Conservation (phyloP, 1,139 yeast genomes). For the Yamadazyma spencermartinsiae region DNA sequence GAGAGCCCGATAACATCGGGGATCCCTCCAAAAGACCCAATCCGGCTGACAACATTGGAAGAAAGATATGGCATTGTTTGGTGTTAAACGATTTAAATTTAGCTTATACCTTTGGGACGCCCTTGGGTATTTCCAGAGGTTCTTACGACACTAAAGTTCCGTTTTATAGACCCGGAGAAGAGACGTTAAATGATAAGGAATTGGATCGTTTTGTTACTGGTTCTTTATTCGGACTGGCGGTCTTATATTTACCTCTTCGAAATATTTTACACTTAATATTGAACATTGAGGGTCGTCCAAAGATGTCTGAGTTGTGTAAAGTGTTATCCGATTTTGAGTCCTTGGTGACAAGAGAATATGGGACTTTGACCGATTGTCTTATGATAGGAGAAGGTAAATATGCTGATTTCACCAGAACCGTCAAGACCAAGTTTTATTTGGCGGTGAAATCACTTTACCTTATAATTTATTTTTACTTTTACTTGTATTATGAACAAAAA, state of each 20-base stretch:
- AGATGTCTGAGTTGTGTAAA: slow-evolving; percentile 24
- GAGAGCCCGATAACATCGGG: slow-evolving; percentile 37
- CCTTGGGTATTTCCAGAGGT: slow-evolving; percentile 20
- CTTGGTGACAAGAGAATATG: slow-evolving; percentile 18
- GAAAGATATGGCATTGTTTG: slow-evolving; percentile 58
- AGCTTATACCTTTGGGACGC: slow-evolving; percentile 32
- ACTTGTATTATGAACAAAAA: slow-evolving; percentile 38
- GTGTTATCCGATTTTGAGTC: slow-evolving; percentile 23
- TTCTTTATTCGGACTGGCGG: slow-evolving; percentile 9
- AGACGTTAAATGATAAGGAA: slow-evolving; percentile 21
- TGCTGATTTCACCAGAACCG: slow-evolving; percentile 22
- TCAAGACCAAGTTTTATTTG: slow-evolving; percentile 29
- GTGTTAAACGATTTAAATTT: slow-evolving; percentile 26
- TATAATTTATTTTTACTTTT: slow-evolving; percentile 40
- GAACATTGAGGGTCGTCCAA: slow-evolving; percentile 22
- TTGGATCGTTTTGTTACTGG: slow-evolving; percentile 26
- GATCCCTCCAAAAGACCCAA: slow-evolving; percentile 15
- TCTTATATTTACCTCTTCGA: slow-evolving; percentile 9
- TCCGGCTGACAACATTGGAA: slow-evolving; percentile 36
- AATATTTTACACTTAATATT: slow-evolving; percentile 20
- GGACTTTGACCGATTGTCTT: slow-evolving; percentile 24
- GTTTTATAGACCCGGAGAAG: slow-evolving; percentile 24
- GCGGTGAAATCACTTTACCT: slow-evolving; percentile 32
- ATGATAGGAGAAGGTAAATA: slow-evolving; percentile 17
- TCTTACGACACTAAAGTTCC: slow-evolving; percentile 32